Evolutionary conservation across 306 rosid species (phyloP), one percentile per base, ranked within the genome.

Genomic region (Castanea mollissima): DNA sequence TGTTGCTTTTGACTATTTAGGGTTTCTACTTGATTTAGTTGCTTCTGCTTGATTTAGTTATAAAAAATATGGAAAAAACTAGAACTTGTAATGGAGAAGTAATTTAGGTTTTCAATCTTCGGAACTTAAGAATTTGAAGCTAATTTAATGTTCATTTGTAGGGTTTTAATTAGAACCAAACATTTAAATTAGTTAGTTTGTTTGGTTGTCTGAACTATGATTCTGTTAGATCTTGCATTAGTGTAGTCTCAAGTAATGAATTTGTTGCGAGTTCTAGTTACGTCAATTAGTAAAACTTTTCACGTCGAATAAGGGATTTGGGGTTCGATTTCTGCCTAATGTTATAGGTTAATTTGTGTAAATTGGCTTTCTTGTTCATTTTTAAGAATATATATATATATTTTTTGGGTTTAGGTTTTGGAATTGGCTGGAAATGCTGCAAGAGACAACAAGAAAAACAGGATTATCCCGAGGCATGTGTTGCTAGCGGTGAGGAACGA

Each of bases 371-470:
- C 23, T 41, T 41, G 46, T 41, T 2, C 3, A 8, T 0, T 41
- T 41, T 7, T 41, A 41, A 41, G 16, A 49, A 13, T 2, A 49
- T 49, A 1, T 25, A 25, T 49, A 0, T 49, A 21, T 21, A 21
- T 12, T 19, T 5, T 59, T n/a, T 9, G 2, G 1, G 15, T 63
- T 21, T 81, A 88, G 91, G 89, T 88, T 72, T 74, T 85, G 87
- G 91, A 88, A 72, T 15, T 88, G 68, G 89, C 91, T 69, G 91
- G 89, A 23, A 88, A 88, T 88, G 91, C 89, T 44, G 89, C 87
- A 5, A 80, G 89, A 55, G 89, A 88, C 55, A 88, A 83, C 80
- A 85, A 88, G 74, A 88, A 81, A 76, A 87, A 76, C 35, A 74
- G 87, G 71, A 86, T 86, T 23, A 83, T 78, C 59, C 87, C 90